Evolutionary conservation across 768 basidiomycete genomes (phyloP), one percentile per base, ranked within the genome.

Genomic region (Tricholoma bakamatsutake): DNA sequence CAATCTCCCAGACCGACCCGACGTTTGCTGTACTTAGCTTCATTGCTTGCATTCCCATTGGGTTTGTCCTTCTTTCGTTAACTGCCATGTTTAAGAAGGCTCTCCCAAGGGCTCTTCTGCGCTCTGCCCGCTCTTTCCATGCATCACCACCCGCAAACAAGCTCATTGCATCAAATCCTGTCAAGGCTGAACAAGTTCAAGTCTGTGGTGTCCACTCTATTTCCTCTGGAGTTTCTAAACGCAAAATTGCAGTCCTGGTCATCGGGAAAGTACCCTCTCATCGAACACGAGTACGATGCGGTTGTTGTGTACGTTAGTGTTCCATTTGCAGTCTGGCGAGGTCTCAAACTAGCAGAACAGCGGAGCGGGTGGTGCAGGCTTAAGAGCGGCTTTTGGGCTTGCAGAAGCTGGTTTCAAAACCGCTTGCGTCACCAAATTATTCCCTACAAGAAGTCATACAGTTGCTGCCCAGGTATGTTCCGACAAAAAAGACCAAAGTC

Each of bases 391-490:
- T 17, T 99, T 99, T 71, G 95, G 97, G 75, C 84, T 98, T 40
- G 97, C 97, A 55, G 95, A 98, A 74, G 92, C 93, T 59, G 97
- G 97, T 53, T 89, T 98, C 74, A 98, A 98, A 68, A 98, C 97
- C 15, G 97, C 97, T 17, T 99, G 97, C 69, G 98, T 98, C 71
- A 98, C 96, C 62, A 98, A 98, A 75, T 81, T 99, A 15, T 98
- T 98, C 80, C 97, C 97, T 8, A 98, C 97, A 18, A 83, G 97
- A 73, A 93, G 90, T 77, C 97, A 99, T 69, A 99, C 97, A 34
- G 97, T 98, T 58, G 97, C 97, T 55, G 97, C 97, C 53, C 96
- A 98, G 81, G 89, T 87, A 64, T 47, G 78, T 70, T 17, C 31
- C 11, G 10, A 5, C 15, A 10, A 24, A 9, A n/a, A 10, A 27